Evolutionary conservation across 257 asterid species (phyloP).

Genomic region (Solanum tarijense): DNA sequence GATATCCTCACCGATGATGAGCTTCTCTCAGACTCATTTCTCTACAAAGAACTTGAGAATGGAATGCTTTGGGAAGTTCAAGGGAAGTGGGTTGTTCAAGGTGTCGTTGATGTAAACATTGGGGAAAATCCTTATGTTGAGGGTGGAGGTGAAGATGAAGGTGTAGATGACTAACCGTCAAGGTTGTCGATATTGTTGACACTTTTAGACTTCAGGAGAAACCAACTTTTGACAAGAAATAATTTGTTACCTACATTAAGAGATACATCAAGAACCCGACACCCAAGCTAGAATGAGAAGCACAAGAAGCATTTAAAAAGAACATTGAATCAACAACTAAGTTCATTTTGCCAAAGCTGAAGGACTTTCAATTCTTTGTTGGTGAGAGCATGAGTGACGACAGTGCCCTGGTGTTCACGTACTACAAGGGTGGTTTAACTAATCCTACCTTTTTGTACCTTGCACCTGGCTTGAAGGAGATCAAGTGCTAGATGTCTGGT

Average conservation of each 20-base stretch:
- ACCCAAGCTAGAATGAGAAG: constrained; percentile 50
- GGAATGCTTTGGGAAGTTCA: constrained; percentile 84
- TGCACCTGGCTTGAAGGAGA: constrained; percentile 65
- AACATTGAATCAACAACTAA: constrained; percentile 71
- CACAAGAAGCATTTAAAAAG: constrained; percentile 52
- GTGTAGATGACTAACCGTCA: constrained; percentile 55
- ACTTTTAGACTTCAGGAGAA: constrained; percentile 94
- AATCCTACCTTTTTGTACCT: constrained; percentile 83
- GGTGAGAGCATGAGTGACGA: constrained; percentile 90
- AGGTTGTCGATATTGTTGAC: constrained; percentile 84
- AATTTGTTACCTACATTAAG: constrained; percentile 48
- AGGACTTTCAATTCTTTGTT: constrained; percentile 80
- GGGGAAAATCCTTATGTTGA: constrained; percentile 94
- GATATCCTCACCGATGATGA: constrained; percentile 54
- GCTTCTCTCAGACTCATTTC: constrained; percentile 87
- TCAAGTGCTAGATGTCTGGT: constrained; percentile 44
- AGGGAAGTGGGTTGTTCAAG: constrained; percentile 79
- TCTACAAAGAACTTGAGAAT: constrained; percentile 62
- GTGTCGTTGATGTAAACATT: constrained; percentile 62
- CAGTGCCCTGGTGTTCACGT: constrained; percentile 55
- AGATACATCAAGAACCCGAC: constrained; percentile 62
- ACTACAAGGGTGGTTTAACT: constrained; percentile 69
- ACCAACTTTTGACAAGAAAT: constrained; percentile 87
- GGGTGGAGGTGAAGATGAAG: constrained; percentile 73
- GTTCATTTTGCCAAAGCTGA: constrained; percentile 48